Evolutionary conservation across 2,329 filamentous ascomycete genomes (phyloP), one percentile per base, ranked within the genome.

Genomic region (Exophiala alcalophila): DNA sequence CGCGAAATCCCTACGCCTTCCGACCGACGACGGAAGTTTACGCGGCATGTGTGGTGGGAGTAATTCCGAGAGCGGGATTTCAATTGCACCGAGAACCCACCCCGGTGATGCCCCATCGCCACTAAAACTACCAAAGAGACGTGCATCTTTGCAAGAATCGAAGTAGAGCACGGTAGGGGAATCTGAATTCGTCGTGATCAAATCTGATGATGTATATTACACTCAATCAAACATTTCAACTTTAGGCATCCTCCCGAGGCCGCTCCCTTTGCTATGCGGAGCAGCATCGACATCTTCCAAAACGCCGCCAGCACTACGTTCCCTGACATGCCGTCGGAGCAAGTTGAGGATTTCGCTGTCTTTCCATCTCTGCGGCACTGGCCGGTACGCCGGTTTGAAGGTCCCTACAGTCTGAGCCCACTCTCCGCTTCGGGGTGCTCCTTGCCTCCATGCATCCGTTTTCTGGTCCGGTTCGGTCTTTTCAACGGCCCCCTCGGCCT

Each of bases 361-460:
- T 66, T 76, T 80, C 92, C 92, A 98, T 51, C 91, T 76, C 57
- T 71, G 68, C 9, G 92, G 92, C 44, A 97, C 90, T 26, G 91
- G 91, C 41, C 91, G 75, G 68, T 96, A 96, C 24, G 90, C 88
- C 20, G 91, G 88, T 73, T 86, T 91, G 67, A 95, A 96, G 15
- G 87, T 90, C 21, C 92, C 92, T 4, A 96, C 76, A 1, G 92
- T 98, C 75, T 97, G 91, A 50, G 88, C 87, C 92, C 92, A 98
- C 71, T 98, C 92, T 50, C 90, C 89, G 42, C 67, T 74, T 53
- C 63, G 74, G 15, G 69, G 74, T 38, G 72, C 70, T 30, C 70
- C 67, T 43, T 71, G 67, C 57, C 72, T 72, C 72, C 70, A 74
- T 21, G 59, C 66, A 49, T 71, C 70, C 8, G 68, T 70, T 34